Conservation (phyloP, 2,329 filamentous ascomycete genomes). For the Colletotrichum tabaci region DNA sequence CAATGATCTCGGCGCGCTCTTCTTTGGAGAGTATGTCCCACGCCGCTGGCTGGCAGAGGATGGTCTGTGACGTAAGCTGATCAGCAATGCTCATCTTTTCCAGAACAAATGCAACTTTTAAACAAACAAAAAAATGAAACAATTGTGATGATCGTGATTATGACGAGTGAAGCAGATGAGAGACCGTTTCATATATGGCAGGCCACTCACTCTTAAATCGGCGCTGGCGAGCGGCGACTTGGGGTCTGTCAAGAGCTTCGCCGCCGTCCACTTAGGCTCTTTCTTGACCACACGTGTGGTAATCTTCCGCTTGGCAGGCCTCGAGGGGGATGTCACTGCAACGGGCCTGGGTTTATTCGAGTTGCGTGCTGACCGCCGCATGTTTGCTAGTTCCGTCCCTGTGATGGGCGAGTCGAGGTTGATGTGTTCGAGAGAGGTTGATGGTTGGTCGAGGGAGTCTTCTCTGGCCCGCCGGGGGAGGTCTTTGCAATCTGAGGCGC, state of each 20-base stretch:
- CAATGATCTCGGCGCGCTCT: slow-evolving; percentile 55
- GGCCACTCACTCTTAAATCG: slow-evolving; percentile 53
- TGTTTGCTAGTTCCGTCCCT: slow-evolving; percentile 14
- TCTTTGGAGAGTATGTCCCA: slow-evolving; percentile 55
- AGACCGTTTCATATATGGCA: not conserved
- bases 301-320: slow-evolving; percentile 29
- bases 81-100: not conserved
- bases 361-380: slow-evolving; percentile 34
- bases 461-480: not conserved
- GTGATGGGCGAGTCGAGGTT: slow-evolving; percentile 4
- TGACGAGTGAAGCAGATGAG: no score
- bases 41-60: slow-evolving; percentile 56
- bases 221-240: slow-evolving; percentile 57
- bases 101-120: not conserved
- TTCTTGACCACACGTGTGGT: slow-evolving; percentile 48
- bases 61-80: slow-evolving; percentile 46
- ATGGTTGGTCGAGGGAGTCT: slow-evolving; percentile 1
- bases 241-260: slow-evolving; percentile 53
- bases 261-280: slow-evolving; percentile 53
- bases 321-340: slow-evolving; percentile 8
- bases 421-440: slow-evolving; percentile 15
- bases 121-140: not conserved
- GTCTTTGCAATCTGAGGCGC: not conserved
- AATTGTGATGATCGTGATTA: no score
- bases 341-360: slow-evolving; percentile 24